These are phyloP conservation scores for Solanum appendiculatum DNA, from an alignment of 257 asterid genomes.

Conservation along the genomic window DNA sequence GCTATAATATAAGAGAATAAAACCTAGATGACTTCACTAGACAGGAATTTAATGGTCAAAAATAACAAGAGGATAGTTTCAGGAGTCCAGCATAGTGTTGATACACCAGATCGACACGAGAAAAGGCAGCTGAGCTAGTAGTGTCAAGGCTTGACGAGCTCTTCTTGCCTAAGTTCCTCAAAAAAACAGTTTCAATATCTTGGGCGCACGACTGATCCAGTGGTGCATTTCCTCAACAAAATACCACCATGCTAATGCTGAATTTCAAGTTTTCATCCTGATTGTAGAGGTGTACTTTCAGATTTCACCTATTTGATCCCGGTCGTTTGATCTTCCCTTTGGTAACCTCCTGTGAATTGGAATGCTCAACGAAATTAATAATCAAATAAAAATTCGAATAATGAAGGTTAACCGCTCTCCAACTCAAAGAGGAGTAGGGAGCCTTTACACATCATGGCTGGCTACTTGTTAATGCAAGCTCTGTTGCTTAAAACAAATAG, in stretches of 20 bases:
- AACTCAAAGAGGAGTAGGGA: not conserved
- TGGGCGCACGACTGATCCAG: not conserved
- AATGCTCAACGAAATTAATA: not conserved
- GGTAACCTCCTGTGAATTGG: not conserved
- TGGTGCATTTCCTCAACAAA: not conserved
- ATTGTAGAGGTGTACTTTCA: not conserved
- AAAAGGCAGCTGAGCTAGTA: not conserved
- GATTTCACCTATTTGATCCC: not conserved
- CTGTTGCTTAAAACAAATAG: not conserved
- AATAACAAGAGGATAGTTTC: not conserved
- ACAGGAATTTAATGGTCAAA: not conserved
- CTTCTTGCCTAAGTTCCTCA: not conserved
- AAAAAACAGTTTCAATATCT: not conserved
- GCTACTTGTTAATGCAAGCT: not conserved
- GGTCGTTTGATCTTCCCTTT: not conserved
- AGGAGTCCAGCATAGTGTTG: not conserved
- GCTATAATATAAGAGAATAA: not conserved
- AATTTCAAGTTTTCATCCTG: not conserved
- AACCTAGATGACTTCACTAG: not conserved
- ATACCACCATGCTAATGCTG: not conserved
- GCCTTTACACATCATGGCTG: not conserved
- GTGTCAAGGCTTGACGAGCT: not conserved
- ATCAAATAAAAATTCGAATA: not conserved
- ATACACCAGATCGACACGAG: not conserved
- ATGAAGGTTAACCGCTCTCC: not conserved